Conservation (phyloP, 345 rosid genomes). For the Rhizophora apiculata region DNA sequence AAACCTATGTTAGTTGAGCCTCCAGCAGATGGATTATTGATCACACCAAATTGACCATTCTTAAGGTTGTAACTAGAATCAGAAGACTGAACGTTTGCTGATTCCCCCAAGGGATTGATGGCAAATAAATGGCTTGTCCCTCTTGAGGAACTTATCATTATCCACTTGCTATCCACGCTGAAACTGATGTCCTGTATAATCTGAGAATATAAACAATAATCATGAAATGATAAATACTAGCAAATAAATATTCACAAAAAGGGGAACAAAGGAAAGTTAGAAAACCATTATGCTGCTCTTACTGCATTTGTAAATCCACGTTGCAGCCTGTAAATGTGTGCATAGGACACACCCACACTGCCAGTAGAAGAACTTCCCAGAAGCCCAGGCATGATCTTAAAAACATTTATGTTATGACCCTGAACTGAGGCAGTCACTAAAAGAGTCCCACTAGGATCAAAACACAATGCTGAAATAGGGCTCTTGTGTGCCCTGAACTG, state of each 20-base stretch:
- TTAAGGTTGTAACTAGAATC: conserved; percentile 32
- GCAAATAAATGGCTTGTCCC: conserved; percentile 96
- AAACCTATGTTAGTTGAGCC: conserved; percentile 36
- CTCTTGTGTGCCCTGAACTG: conserved; percentile 93
- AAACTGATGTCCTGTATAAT: conserved; percentile 93
- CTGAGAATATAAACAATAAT: conserved; percentile 31
- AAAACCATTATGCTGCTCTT: conserved; percentile 27
- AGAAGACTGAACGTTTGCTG: conserved; percentile 34
- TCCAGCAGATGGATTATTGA: conserved; percentile 34
- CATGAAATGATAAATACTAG: background rate
- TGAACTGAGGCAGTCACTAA: conserved; percentile 90
- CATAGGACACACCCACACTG: conserved; percentile 43
- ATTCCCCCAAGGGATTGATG: conserved; percentile 57
- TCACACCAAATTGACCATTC: conserved; percentile 27
- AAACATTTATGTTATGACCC: conserved; percentile 90
- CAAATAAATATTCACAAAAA: background rate
- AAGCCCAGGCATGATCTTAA: conserved; percentile 63
- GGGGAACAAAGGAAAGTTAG: background rate
- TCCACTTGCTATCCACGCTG: conserved; percentile 80
- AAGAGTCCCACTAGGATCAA: conserved; percentile 88
- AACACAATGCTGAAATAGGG: conserved; percentile 84
- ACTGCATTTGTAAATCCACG: conserved; percentile 97
- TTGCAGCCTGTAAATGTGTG: conserved; percentile 82
- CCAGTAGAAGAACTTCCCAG: conserved; percentile 40
- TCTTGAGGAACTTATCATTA: conserved; percentile 87